Evolutionary conservation across 1,139 yeast species (phyloP).

Genomic region (Hemisphaericaspora xylanilytica): DNA sequence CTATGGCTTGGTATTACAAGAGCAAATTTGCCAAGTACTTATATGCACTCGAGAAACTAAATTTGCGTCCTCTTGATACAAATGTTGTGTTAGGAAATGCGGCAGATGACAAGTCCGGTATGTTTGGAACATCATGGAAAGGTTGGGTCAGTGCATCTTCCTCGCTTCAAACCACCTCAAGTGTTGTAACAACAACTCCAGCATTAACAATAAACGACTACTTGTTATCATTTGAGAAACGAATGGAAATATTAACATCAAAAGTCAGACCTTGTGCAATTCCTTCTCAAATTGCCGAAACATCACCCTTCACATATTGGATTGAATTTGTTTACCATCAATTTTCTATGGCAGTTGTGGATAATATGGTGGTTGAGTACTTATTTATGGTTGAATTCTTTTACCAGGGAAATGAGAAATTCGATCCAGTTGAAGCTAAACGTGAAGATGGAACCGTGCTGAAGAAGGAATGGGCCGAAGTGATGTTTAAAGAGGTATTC

Average conservation of each 20-base stretch:
- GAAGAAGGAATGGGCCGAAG: constrained; percentile 50
- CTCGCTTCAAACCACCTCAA: constrained; percentile 1
- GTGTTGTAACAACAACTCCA: constrained; percentile 2
- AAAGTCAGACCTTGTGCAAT: constrained; percentile 49
- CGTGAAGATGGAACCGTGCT: constrained; percentile 20
- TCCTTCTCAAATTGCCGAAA: constrained; percentile 84
- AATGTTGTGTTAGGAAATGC: constrained; percentile 49
- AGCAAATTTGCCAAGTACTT: constrained; percentile 77
- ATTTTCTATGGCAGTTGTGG: constrained; percentile 70
- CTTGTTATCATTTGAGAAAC: constrained; percentile 52
- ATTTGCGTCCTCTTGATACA: constrained; percentile 50
- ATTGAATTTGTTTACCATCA: constrained; percentile 73
- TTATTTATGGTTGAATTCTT: constrained; percentile 73
- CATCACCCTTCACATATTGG: constrained; percentile 63
- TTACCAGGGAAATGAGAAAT: constrained; percentile 46
- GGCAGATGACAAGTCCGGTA: constrained; percentile 25
- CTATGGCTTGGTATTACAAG: constrained; percentile 91
- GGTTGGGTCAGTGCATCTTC: constrained; percentile 22
- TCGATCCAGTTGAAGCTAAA: constrained; percentile 18
- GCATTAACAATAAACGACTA: constrained; percentile 41
- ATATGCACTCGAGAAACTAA: constrained; percentile 68
- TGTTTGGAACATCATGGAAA: constrained; percentile 28
- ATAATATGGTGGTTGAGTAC: constrained; percentile 77
- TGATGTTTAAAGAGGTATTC: constrained; percentile 51
- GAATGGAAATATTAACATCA: constrained; percentile 47